Percentiles rank a stretch among this genome's conserved stretches.
phyloP scores from a whole-genome alignment of 495 filamentous ascomycete genomes.

The Hypoxylon intermedium region DNA sequence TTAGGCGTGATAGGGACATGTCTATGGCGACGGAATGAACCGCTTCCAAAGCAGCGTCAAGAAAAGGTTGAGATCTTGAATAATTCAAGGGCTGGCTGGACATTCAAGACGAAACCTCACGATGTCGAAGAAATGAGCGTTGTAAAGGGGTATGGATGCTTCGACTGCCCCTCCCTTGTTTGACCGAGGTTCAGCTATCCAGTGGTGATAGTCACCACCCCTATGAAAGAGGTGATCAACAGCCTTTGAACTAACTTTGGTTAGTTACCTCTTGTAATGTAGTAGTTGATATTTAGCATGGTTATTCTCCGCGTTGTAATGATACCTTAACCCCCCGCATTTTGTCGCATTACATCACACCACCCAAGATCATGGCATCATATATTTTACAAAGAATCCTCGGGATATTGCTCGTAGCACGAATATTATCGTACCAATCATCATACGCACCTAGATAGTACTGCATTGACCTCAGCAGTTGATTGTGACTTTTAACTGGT shows the following conservation, averaged over 20 bases:
- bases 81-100: slow-evolving; percentile 72
- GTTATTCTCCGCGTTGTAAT: no score
- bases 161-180: slow-evolving; percentile 71
- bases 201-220: background rate
- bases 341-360: slow-evolving; percentile 10
- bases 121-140: slow-evolving; percentile 80
- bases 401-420: no score
- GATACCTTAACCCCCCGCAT: background rate
- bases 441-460: no score
- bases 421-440: no score
- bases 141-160: slow-evolving; percentile 78
- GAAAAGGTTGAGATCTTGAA: slow-evolving; percentile 51
- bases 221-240: no score
- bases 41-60: no score
- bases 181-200: background rate
- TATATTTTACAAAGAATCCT: background rate
- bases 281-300: no score
- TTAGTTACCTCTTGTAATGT: no score
- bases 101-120: slow-evolving; percentile 75
- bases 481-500: no score
- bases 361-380: slow-evolving; percentile 5
- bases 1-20: slow-evolving; percentile 75
- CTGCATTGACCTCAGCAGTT: no score
- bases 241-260: no score
- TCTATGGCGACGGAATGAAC: slow-evolving; percentile 66